phyloP scores from a whole-genome alignment of 768 basidiomycete species.

The Coprinopsis strossmayeri region DNA sequence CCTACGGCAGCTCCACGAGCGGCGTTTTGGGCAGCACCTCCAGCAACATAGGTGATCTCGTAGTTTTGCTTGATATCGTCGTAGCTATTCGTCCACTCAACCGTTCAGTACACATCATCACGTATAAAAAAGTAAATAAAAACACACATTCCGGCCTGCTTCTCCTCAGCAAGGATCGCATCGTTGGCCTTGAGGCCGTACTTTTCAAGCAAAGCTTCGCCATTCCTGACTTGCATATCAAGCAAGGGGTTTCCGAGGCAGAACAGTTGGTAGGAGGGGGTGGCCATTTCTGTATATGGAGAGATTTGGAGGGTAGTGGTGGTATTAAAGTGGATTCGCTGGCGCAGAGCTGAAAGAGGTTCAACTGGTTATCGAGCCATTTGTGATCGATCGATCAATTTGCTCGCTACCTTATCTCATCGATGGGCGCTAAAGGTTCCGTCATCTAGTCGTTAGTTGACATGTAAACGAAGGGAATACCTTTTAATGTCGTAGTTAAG shows the following conservation, averaged over 20 bases:
- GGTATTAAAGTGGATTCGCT: too few species aligned
- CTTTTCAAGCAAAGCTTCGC: constrained; percentile 80
- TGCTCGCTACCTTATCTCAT: background rate
- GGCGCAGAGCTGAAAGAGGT: background rate
- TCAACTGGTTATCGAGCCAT: background rate
- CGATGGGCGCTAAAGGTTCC: background rate
- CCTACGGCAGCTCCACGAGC: constrained; percentile 93
- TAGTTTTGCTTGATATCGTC: constrained; percentile 76
- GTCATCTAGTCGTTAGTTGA: background rate
- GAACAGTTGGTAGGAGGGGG: constrained; percentile 60
- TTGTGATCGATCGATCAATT: background rate
- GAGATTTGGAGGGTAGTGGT: too few species aligned
- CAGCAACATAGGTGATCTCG: constrained; percentile 86
- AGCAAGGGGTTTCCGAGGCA: constrained; percentile 95
- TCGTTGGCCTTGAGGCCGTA: constrained; percentile 92
- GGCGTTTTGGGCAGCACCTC: constrained; percentile 95
- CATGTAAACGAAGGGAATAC: background rate
- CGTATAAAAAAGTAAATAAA: background rate
- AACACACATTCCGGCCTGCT: constrained; percentile 80
- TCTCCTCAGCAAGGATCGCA: constrained; percentile 88
- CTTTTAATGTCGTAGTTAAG: too few species aligned
- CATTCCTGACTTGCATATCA: constrained; percentile 89
- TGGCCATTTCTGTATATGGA: constrained; percentile 36
- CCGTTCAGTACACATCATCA: too few species aligned
- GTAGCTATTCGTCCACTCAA: constrained; percentile 50